These are phyloP conservation scores for Aspergillus tubingensis DNA, from an alignment of 2,329 filamentous ascomycete species.

Conservation along the genomic window DNA sequence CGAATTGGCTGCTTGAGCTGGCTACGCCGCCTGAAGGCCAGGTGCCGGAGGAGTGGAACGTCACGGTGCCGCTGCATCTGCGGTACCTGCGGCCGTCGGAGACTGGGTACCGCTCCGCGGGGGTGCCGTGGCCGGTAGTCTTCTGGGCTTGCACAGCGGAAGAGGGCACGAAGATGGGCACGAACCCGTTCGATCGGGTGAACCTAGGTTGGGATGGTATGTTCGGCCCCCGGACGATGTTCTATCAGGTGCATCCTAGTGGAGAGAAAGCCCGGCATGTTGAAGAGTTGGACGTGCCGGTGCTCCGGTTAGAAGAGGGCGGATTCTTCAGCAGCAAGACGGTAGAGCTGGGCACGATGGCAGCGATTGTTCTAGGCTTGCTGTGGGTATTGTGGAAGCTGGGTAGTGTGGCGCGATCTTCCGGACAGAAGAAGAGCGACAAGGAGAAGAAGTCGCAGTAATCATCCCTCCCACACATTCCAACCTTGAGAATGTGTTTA, in stretches of 20 bases:
- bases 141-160: slow-evolving; percentile 84
- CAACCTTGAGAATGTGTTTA: neutral
- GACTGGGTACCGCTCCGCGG: slow-evolving; percentile 56
- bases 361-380: slow-evolving; percentile 64
- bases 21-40: slow-evolving; percentile 44
- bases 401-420: slow-evolving; percentile 29
- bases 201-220: slow-evolving; percentile 83
- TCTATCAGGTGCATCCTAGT: slow-evolving; percentile 71
- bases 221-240: slow-evolving; percentile 75
- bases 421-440: slow-evolving; percentile 17
- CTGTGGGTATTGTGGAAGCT: slow-evolving; percentile 69
- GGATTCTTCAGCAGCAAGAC: slow-evolving; percentile 35
- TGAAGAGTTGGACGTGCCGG: slow-evolving; percentile 64
- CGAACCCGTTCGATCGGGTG: slow-evolving; percentile 82
- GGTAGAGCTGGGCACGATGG: slow-evolving; percentile 59
- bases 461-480: neutral
- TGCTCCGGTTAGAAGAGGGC: slow-evolving; percentile 59
- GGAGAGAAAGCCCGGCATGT: slow-evolving; percentile 42
- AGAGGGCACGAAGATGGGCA: slow-evolving; percentile 63
- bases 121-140: slow-evolving; percentile 77
- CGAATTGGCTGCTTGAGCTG: slow-evolving; percentile 73
- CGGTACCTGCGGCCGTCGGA: slow-evolving; percentile 71
- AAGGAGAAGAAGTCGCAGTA: slow-evolving; percentile 33
- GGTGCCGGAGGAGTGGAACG: slow-evolving; percentile 31
- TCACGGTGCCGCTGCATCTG: slow-evolving; percentile 74